Base-by-base conservation (phyloP, 129 eudicot genomes). In the Mikania micrantha region DNA sequence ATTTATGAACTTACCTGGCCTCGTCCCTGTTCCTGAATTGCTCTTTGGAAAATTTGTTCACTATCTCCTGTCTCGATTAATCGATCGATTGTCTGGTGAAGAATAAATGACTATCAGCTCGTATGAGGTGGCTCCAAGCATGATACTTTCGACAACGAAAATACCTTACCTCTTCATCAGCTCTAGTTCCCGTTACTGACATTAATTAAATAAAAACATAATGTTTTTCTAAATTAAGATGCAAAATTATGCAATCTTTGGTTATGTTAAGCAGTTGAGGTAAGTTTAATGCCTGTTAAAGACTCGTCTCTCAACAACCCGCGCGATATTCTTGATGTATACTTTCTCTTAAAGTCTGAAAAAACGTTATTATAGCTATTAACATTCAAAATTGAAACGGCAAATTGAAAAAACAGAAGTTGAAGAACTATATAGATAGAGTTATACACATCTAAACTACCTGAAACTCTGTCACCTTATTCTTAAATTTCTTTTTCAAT, bases 1-100 rank as follows among this genome's bases (percentile, higher is more conserved):
- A 15, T 2, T 2, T 1, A 0, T 45, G 27, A 61, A 35, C 59
- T 56, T 17, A 83, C 96, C 90, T 83, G 96, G 78, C 94, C 90
- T 67, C 90, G 83, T 59, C 96, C 96, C 44, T 84, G 88, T 82
- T 89, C 90, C 28, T 84, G 83, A 25, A 89, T 86, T 17, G 96
- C 96, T 57, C 70, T 79, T 59, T 86, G 90, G 65, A 83, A 86
- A 56, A 89, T 89, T 68, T 89, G 96, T 72, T 89, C 96, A 50
- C 94, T 89, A 12, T 89, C 87, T 57, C 96, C 96, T 2, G 94
- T 86, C 78, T 89, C 94, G 77, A 89, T 84, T 66, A 89, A 60
- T 52, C 77, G 81, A 69, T 89, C 96, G 64, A 89, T 83, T 66
- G 96, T 89, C 96, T 89, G 82, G 84, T 25, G 29, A 78, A 62